A percentile compares a stretch with the other conserved stretches of the same genome.
Conservation (phyloP, 2,329 filamentous ascomycete genomes). For the Ascochyta viciae-villosae region DNA sequence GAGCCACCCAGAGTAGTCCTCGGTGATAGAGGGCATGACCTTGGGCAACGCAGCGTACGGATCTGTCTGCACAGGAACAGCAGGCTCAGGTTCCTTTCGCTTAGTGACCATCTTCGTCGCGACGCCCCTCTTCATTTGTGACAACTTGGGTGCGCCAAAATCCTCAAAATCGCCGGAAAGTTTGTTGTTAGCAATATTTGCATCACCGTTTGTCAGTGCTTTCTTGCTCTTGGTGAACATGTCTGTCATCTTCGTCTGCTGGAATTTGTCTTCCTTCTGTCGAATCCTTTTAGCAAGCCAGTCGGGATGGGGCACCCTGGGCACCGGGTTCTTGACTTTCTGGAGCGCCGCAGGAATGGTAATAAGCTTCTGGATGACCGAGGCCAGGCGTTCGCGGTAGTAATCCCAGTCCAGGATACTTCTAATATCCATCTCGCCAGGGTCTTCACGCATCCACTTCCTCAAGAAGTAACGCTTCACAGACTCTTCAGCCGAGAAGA, state of each 20-base stretch:
- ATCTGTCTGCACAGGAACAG: constrained; percentile 67
- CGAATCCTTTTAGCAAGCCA: constrained; percentile 96
- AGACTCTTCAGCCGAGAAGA: constrained; percentile 90
- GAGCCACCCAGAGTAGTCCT: constrained; percentile 88
- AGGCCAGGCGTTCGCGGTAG: constrained; percentile 93
- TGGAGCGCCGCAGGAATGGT: constrained; percentile 97
- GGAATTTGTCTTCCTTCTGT: constrained; percentile 94
- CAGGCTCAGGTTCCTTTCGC: constrained; percentile 55
- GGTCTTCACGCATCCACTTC: constrained; percentile 96
- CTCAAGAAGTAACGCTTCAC: constrained; percentile 89
- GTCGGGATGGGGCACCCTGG: constrained; percentile 90
- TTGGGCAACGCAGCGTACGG: constrained; percentile 83
- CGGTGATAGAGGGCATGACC: constrained; percentile 81
- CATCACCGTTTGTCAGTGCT: constrained; percentile 75
- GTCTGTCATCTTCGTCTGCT: constrained; percentile 98
- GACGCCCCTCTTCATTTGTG: constrained; percentile 48
- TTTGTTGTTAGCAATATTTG: constrained; percentile 66
- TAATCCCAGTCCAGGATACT: constrained; percentile 96
- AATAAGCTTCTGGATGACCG: constrained; percentile 98
- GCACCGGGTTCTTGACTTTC: constrained; percentile 93
- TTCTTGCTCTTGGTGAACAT: constrained; percentile 77
- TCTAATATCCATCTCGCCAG: constrained; percentile 86
- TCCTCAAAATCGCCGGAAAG: constrained; percentile 77
- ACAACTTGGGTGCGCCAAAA: constrained; percentile 68
- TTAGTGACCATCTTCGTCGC: constrained; percentile 58